Evolutionary conservation across 2,329 filamentous ascomycete genomes (phyloP), one percentile per base, ranked within the genome.

Genomic region (Fonsecaea multimorphosa): DNA sequence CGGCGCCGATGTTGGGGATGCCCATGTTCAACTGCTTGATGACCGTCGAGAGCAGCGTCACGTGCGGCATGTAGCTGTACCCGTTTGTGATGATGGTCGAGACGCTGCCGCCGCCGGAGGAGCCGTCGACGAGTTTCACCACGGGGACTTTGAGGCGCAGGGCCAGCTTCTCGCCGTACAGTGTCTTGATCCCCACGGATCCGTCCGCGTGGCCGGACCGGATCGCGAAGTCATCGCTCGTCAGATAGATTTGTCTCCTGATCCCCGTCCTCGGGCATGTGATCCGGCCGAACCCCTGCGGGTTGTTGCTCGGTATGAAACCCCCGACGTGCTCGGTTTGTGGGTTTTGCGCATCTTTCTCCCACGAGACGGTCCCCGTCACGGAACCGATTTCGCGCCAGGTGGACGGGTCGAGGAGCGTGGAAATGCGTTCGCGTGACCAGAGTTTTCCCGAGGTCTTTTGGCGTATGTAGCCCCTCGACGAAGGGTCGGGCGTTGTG

Each of bases 181-280:
- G 54, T 31, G 86, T 88, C 76, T 87, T 87, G 54, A 82, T 84
- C 72, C 75, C 79, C 49, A 85, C 78, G 11, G 85, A 80, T 0
- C 87, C 87, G 76, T 89, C 87, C 0, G 86, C 86, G 78, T 89
- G 87, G 1, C 87, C 87, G 29, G 86, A 85, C 6, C 87, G 78
- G 36, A 89, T 83, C 1, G 82, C 84, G 68, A 88, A 89, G 73
- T 89, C 87, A 72, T 89, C 87, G 0, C 86, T 86, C 0, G 87
- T 89, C 57, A 89, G 83, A 0, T 89, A 77, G 2, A 89, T 79
- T 61, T 82, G 81, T 36, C 87, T 77, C 0, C 84, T 84, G 22
- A 80, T 75, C 4, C 65, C 65, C 5, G 68, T 69, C 7, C 22
- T 12, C 9, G 59, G 61, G 40, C 63, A 68, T 22, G 65, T 67